Evolutionary conservation across 805 yeast species (phyloP), one percentile per base, ranked within the genome.

Genomic region (Vanderwaltozyma yarrowii): DNA sequence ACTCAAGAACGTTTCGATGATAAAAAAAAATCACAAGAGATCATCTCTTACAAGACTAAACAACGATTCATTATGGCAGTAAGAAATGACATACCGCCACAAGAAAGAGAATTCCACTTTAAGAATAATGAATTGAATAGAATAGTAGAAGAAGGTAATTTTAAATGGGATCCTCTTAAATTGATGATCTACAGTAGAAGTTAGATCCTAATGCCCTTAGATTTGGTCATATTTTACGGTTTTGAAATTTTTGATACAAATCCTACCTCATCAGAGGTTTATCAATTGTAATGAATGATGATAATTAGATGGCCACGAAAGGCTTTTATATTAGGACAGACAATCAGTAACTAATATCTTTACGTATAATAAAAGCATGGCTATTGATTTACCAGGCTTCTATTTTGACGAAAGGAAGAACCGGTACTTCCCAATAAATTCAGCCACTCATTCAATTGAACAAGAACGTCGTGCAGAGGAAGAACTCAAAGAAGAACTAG

Each of bases 1-100:
- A 71, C 80, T 0, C 81, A 74, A 42, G 75, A 77, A 45, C 52
- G 60, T 11, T 47, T 37, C 2, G 58, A 50, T 31, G 74, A 68
- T 40, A 65, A 63, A 44, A 41, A 42, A 14, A 55, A 58, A 38
- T 56, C 66, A 5, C 57, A 59, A 17, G 40, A 43, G 37, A 49
- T 67, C 15, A 53, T 67, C 4, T 48, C 51, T 30, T 52, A 60
- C 25, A 68, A 62, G 32, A 72, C 75, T 0, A 55, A 65, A 34
- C 60, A 63, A 18, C 55, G 80, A 36, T 57, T 75, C 18, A 52
- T 60, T 25, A 67, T 67, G 35, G 67, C 79, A 1, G 51, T 68
- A 5, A 42, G 66, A 32, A 62, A 56, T 18, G 58, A 40, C 3
- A 36, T 57, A 2, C 57, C 61, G 8, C 49, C 47, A 2, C 40